Conservation (phyloP, 495 filamentous ascomycete species). For the Immersiella caudata region DNA sequence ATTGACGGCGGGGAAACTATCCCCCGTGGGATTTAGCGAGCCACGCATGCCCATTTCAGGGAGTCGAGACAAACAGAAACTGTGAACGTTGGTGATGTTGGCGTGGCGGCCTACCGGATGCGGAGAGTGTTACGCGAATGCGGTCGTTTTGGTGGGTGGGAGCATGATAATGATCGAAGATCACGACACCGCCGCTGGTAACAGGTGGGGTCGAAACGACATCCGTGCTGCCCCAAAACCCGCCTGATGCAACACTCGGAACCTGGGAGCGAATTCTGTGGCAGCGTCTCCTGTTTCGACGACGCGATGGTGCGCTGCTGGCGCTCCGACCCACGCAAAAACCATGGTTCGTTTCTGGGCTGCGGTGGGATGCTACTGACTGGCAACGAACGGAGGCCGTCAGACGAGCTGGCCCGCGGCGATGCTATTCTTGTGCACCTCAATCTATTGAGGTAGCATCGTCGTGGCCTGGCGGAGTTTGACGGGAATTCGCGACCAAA, state of each 20-base stretch:
- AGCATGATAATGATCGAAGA: slow-evolving; percentile 14
- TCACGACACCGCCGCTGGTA: slow-evolving; percentile 1
- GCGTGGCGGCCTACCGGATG: slow-evolving; percentile 1
- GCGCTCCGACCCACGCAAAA: slow-evolving; percentile 9
- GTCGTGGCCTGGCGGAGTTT: neutral
- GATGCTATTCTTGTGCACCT: slow-evolving; percentile 17
- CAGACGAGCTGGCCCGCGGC: neutral
- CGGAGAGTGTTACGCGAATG: neutral
- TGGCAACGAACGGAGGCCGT: neutral
- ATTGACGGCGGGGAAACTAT: neutral
- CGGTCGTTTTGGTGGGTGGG: neutral
- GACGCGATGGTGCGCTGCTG: slow-evolving; percentile 13
- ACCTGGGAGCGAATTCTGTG: slow-evolving; percentile 23
- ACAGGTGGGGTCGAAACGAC: slow-evolving; percentile 19
- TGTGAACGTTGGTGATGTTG: neutral
- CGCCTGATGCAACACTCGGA: slow-evolving; percentile 19
- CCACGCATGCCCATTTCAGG: neutral
- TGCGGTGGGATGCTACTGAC: neutral
- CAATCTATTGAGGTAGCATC: slow-evolving; percentile 11
- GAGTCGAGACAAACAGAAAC: neutral
- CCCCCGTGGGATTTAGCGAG: neutral
- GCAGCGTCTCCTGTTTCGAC: slow-evolving; percentile 23
- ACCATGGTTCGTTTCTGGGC: neutral
- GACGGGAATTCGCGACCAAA: neutral
- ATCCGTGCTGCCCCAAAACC: slow-evolving; percentile 13